Evolutionary conservation across 2,329 filamentous ascomycete genomes (phyloP).

Genomic region (Monilinia laxa): DNA sequence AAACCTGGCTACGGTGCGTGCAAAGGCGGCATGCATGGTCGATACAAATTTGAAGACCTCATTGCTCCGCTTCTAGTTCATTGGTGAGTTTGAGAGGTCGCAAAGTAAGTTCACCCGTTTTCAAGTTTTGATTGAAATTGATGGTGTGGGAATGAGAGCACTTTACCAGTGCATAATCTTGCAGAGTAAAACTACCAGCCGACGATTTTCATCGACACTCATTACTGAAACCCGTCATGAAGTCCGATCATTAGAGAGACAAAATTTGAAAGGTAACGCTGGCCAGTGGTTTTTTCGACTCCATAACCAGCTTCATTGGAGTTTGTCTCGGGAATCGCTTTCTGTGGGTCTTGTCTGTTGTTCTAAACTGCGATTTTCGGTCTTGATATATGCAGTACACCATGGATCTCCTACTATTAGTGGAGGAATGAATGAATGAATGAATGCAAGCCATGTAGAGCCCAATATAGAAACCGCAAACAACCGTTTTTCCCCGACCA

Average conservation of each 20-base stretch:
- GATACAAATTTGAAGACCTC: conserved; percentile 9
- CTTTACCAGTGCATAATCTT: neutral
- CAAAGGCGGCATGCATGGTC: neutral
- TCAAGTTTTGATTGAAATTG: neutral
- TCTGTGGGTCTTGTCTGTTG: neutral
- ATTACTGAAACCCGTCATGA: neutral
- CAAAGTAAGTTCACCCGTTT: neutral
- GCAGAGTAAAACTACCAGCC: neutral
- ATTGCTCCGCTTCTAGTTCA: conserved; percentile 6
- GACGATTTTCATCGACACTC: neutral
- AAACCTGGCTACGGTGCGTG: neutral
- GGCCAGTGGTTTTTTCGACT: neutral
- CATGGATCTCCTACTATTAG: neutral
- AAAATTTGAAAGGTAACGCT: neutral
- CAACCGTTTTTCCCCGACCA: conserved; percentile 6
- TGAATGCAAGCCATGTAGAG: neutral
- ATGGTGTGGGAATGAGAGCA: neutral
- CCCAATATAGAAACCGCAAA: neutral
- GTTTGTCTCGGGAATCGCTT: neutral
- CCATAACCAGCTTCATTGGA: neutral
- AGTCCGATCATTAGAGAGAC: neutral
- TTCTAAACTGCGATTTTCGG: neutral
- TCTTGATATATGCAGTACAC: conserved; percentile 10
- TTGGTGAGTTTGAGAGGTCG: neutral
- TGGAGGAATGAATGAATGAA: conserved; percentile 15